Evolutionary conservation across 441 rosid species (phyloP), one percentile per base, ranked within the genome.

Genomic region (Populus trichocarpa): DNA sequence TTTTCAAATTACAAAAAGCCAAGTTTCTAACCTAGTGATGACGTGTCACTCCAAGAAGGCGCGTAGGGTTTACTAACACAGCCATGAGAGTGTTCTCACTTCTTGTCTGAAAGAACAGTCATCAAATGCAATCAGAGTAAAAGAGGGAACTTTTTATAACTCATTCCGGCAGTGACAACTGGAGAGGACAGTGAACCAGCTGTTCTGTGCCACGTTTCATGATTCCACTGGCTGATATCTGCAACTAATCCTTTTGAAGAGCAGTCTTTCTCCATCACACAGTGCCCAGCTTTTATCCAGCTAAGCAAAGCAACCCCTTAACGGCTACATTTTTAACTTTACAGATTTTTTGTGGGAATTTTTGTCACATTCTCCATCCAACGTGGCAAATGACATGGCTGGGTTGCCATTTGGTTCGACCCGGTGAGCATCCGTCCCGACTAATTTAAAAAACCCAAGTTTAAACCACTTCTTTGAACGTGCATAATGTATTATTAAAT

Each of bases 291-390:
- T 88, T 79, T 83, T 40, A 77, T 82, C 85, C 91, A 88, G 90
- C 89, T 86, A 79, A 79, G 63, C 20, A 42, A 78, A 26, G 26
- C 73, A 83, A 82, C 83, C 28, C 87, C 75, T 0, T 5, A 92
- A 90, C 90, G 95, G 95, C 91, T 92, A 88, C 67, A 82, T 84
- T 87, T 77, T 74, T 87, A 14, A 4, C 6, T 81, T 80, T 73
- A 67, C 69, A 59, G 40, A 65, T 26, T 53, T 22, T 36, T 46
- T 53, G 32, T 61, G 67, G 0, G 13, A 16, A 16, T 14, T 50
- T 50, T 50, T 50, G n/a, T 46, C 69, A 78, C 77, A 69, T 42
- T 20, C 36, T 40, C 8, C 13, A 6, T n/a, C 63, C 76, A 59
- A 80, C 87, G 88, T 87, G 86, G 85, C 75, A 78, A 68, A 72